phyloP scores from a whole-genome alignment of 306 rosid genomes.

The Mimosa pudica region DNA sequence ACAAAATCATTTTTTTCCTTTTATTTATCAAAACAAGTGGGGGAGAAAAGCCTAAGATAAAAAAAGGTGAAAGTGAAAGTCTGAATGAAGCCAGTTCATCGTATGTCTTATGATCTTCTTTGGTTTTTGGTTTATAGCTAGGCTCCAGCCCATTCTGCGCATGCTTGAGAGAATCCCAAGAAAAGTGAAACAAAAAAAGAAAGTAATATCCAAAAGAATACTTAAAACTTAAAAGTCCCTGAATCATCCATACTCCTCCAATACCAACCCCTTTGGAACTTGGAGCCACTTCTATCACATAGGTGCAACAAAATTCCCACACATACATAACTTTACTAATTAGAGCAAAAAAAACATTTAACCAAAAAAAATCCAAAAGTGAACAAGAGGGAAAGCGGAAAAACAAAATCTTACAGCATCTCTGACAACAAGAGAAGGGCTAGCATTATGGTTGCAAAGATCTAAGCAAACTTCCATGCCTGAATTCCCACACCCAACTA shows the following conservation, averaged over 20 bases:
- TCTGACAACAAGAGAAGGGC: slow-evolving; percentile 79
- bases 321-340: neutral
- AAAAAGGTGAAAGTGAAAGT: neutral
- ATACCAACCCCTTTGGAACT: slow-evolving; percentile 51
- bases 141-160: slow-evolving; percentile 52
- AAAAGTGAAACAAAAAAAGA: slow-evolving; percentile 54
- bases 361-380: neutral
- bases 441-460: slow-evolving; percentile 74
- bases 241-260: slow-evolving; percentile 26
- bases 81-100: neutral
- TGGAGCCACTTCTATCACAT: slow-evolving; percentile 32
- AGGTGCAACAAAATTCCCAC: neutral
- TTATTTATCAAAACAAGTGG: neutral
- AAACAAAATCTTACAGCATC: slow-evolving; percentile 59
- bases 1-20: neutral
- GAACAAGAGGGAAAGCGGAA: neutral
- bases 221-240: slow-evolving; percentile 25
- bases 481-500: slow-evolving; percentile 93
- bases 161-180: slow-evolving; percentile 67
- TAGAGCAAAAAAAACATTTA: neutral
- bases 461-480: slow-evolving; percentile 95
- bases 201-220: slow-evolving; percentile 32
- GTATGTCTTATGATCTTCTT: slow-evolving; percentile 1
- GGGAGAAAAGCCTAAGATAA: neutral
- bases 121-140: slow-evolving; percentile 8